phyloP scores from a whole-genome alignment of 345 rosid species.

The Hibiscus mutabilis region DNA sequence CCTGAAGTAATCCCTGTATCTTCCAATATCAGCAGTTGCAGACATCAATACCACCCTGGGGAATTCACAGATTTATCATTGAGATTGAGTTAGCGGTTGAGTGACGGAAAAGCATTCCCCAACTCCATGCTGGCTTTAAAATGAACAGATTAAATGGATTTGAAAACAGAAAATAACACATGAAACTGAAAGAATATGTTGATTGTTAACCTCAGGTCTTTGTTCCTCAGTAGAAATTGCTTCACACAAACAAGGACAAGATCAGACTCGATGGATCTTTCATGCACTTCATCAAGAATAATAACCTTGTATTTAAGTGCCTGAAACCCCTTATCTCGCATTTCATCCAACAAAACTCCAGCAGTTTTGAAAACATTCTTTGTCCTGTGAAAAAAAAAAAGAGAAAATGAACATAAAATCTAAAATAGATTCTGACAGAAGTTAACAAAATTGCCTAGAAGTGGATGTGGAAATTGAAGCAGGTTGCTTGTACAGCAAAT shows the following conservation, averaged over 20 bases:
- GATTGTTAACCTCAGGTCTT: slow-evolving; percentile 67
- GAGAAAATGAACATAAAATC: not conserved
- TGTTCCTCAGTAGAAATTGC: slow-evolving; percentile 73
- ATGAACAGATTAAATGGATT: not conserved
- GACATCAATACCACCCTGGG: slow-evolving; percentile 94
- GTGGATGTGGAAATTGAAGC: not conserved
- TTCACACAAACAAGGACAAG: slow-evolving; percentile 83
- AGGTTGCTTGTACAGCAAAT: not conserved
- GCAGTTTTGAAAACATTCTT: slow-evolving; percentile 91
- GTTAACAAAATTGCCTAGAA: not conserved
- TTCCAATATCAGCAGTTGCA: slow-evolving; percentile 85
- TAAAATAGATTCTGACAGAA: not conserved
- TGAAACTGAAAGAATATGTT: slow-evolving; percentile 11
- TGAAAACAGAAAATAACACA: not conserved
- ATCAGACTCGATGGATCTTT: slow-evolving; percentile 95
- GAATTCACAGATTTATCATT: slow-evolving; percentile 5
- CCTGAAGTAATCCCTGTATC: slow-evolving; percentile 79
- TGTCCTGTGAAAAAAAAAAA: slow-evolving; percentile 42
- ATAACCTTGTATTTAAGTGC: slow-evolving; percentile 87
- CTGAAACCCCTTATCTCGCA: slow-evolving; percentile 71
- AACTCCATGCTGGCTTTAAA: not conserved
- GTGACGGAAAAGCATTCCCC: not conserved
- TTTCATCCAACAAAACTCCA: slow-evolving; percentile 88
- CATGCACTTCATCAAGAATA: slow-evolving; percentile 97
- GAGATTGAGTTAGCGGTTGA: not conserved